Evolutionary conservation across 1,139 yeast species (phyloP), one percentile per base, ranked within the genome.

Genomic region (Hemisphaericaspora xylofermentans): DNA sequence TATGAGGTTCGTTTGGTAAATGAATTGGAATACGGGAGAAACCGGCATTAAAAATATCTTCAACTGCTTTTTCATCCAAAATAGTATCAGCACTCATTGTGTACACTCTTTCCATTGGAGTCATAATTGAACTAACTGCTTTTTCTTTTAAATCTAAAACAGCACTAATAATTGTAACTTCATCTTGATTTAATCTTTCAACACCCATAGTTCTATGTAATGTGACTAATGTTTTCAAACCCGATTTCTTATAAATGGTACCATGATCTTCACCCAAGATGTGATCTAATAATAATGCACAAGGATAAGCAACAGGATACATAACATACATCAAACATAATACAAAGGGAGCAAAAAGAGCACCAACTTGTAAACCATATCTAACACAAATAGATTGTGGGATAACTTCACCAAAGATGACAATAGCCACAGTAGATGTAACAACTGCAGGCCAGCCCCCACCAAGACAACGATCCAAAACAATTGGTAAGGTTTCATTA

Each of bases 381-480:
- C 97, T 74, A 17, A 93, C 98, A 64, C 95, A 88, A 35, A 88
- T 74, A 18, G 95, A 83, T 66, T 93, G 98, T 2, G 98, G 98
- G 49, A 93, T 93, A 54, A 93, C 87, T 60, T 93, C 98, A 42
- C 98, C 98, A 64, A 93, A 93, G 17, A 93, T 78, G 40, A 93
- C 98, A 60, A 93, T 93, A 25, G 93, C 80, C 2, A 87, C 93
- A 1, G 98, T 91, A 12, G 97, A 85, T 9, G 93, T 77, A 17
- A 89, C 89, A 36, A 93, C 96, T 1, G 98, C 98, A 12, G 95
- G 93, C 88, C 96, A 86, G 2, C 98, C 98, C 34, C 98, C 98
- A 36, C 98, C 98, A 21, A 93, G 76, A 55, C 91, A 85, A 43
- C 95, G 75, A 60, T 93, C 98, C 49, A 93, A 75, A 14, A 93